Percentiles rank a stretch among this genome's conserved stretches.
These are phyloP conservation scores for Eleusine coracana DNA, from an alignment of 176 grass and related monocot genomes.

Conservation along the genomic window DNA sequence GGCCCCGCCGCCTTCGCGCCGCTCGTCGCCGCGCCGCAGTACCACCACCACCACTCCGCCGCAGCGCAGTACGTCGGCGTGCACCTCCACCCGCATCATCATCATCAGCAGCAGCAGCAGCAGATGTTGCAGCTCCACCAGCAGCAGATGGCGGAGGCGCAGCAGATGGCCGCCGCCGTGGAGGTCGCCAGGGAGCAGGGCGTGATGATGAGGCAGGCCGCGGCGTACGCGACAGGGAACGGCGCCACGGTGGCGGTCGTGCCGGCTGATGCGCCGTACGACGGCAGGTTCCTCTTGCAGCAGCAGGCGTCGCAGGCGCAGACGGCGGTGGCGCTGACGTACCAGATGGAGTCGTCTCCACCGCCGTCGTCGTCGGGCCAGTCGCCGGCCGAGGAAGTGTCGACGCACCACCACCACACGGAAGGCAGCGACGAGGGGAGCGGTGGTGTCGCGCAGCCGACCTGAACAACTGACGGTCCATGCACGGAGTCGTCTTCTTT, in stretches of 20 bases:
- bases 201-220: conserved; percentile 29
- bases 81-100: no score
- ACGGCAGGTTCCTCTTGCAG: conserved; percentile 28
- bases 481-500: not conserved
- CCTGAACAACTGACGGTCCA: not conserved
- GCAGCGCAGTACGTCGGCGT: conserved; percentile 34
- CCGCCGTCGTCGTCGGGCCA: conserved; percentile 38
- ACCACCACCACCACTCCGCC: not conserved
- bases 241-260: conserved; percentile 31
- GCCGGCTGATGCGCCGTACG: conserved; percentile 2
- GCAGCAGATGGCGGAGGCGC: conserved; percentile 45
- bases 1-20: conserved; percentile 49
- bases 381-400: conserved; percentile 33
- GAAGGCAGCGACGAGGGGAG: conserved; percentile 46
- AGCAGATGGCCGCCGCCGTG: conserved; percentile 34
- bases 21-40: conserved; percentile 12
- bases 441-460: not conserved
- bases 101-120: not conserved
- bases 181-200: conserved; percentile 41
- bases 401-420: conserved; percentile 24
- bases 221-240: not conserved
- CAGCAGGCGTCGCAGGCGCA: conserved; percentile 19
- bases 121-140: conserved; percentile 24
- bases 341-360: conserved; percentile 43
- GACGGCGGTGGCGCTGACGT: conserved; percentile 25